These are phyloP conservation scores for Madurella fahalii DNA, from an alignment of 2,329 filamentous ascomycete species.

Conservation along the genomic window DNA sequence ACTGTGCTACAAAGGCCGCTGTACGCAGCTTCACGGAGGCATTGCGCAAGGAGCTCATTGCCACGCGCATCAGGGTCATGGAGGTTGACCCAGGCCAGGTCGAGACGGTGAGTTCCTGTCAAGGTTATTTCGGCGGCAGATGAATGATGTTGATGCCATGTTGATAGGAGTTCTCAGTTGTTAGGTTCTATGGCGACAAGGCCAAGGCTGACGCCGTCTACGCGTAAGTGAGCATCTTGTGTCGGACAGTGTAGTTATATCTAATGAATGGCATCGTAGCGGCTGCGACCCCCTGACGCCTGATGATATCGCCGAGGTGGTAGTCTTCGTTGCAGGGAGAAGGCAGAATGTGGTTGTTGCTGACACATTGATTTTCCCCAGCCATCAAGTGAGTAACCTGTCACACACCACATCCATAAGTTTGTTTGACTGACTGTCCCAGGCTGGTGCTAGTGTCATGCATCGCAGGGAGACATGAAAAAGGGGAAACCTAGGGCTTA, in stretches of 20 bases:
- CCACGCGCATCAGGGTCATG: slow-evolving; percentile 76
- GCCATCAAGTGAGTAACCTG: slow-evolving; percentile 68
- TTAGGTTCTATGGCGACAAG: slow-evolving; percentile 86
- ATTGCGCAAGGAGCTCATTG: slow-evolving; percentile 76
- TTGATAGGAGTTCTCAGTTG: slow-evolving; percentile 73
- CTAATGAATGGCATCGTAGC: slow-evolving; percentile 36
- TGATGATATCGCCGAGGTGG: slow-evolving; percentile 84
- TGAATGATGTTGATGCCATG: too few species aligned
- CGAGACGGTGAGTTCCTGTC: slow-evolving; percentile 60
- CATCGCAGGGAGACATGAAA: slow-evolving; percentile 23
- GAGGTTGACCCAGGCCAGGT: slow-evolving; percentile 90
- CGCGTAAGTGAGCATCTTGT: slow-evolving; percentile 50
- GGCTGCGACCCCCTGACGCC: slow-evolving; percentile 79
- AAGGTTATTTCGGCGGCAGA: background rate
- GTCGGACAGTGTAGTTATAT: background rate
- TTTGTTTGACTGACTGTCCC: slow-evolving; percentile 1
- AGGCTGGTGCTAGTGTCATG: slow-evolving; percentile 32
- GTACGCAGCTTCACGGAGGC: slow-evolving; percentile 80
- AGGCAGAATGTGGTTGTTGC: slow-evolving; percentile 89
- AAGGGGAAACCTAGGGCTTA: background rate
- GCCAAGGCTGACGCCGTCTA: slow-evolving; percentile 87
- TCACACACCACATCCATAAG: background rate
- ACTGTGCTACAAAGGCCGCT: slow-evolving; percentile 90
- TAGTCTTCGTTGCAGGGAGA: slow-evolving; percentile 80
- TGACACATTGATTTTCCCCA: slow-evolving; percentile 82